phyloP scores from a whole-genome alignment of 208 protist genomes.

The Trypanosoma cruzi region DNA sequence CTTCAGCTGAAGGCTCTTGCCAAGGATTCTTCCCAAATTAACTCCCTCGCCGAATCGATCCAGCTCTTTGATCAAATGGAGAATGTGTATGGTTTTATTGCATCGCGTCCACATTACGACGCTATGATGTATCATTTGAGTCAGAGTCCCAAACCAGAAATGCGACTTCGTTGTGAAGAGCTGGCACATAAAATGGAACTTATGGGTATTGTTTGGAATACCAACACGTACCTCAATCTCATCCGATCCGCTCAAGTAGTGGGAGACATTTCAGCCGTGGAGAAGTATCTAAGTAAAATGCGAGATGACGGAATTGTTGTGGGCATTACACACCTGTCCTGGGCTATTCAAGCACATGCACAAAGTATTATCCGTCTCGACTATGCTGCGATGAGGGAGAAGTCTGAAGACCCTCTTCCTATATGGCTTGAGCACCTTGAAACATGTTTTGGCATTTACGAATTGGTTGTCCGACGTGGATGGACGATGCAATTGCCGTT shows the following conservation, averaged over 20 bases:
- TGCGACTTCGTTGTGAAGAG: constrained; percentile 86
- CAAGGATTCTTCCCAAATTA: constrained; percentile 75
- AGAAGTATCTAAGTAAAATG: constrained; percentile 81
- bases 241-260: constrained; percentile 82
- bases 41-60: constrained; percentile 78
- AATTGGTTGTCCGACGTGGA: constrained; percentile 73
- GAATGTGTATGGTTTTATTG: constrained; percentile 89
- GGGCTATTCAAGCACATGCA: constrained; percentile 81
- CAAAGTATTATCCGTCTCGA: constrained; percentile 71
- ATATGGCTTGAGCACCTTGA: constrained; percentile 72
- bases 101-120: constrained; percentile 84
- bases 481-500: constrained; percentile 80
- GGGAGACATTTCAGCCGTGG: constrained; percentile 78
- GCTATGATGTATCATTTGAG: constrained; percentile 84
- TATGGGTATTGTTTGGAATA: constrained; percentile 90
- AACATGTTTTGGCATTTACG: constrained; percentile 87
- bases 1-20: constrained; percentile 75
- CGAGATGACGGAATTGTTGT: constrained; percentile 72
- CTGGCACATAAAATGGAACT: constrained; percentile 90
- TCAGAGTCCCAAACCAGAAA: constrained; percentile 75
- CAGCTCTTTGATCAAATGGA: constrained; percentile 94
- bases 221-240: constrained; percentile 81
- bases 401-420: constrained; percentile 37
- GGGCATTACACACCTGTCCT: constrained; percentile 71
- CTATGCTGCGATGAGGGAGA: constrained; percentile 74